A percentile compares a stretch with the other conserved stretches of the same genome.
These are phyloP conservation scores for Piper betle DNA, from an alignment of 164 flowering plant genomes.

Conservation along the genomic window DNA sequence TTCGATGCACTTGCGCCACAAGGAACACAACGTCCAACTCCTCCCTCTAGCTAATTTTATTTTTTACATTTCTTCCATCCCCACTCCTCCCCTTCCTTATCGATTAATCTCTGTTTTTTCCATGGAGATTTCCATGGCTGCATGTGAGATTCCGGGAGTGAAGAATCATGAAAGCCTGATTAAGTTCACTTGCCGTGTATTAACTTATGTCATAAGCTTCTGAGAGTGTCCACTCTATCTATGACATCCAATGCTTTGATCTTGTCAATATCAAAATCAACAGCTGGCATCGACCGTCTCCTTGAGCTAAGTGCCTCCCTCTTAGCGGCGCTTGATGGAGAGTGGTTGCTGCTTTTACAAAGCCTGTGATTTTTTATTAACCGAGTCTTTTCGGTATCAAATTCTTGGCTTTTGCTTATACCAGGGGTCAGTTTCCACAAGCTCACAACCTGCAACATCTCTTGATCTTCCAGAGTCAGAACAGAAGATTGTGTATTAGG, in stretches of 20 bases:
- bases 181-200: neutral
- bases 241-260: slow-evolving; percentile 84
- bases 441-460: slow-evolving; percentile 68
- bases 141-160: neutral
- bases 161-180: neutral
- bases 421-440: slow-evolving; percentile 77
- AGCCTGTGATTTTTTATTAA: slow-evolving; percentile 41
- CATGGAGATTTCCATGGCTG: too few relatives aligned
- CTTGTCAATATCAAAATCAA: slow-evolving; percentile 68
- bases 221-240: slow-evolving; percentile 70
- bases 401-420: slow-evolving; percentile 90
- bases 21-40: too few relatives aligned
- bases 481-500: slow-evolving; percentile 26
- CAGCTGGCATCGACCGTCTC: slow-evolving; percentile 44
- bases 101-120: too few relatives aligned
- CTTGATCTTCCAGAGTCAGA: slow-evolving; percentile 63
- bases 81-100: too few relatives aligned
- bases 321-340: slow-evolving; percentile 38
- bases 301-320: slow-evolving; percentile 36
- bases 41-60: too few relatives aligned
- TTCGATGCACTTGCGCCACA: too few relatives aligned
- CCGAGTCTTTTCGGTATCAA: slow-evolving; percentile 41
- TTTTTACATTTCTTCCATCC: too few relatives aligned
- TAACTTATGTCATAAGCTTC: slow-evolving; percentile 9
- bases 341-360: slow-evolving; percentile 76